Conservation (phyloP, 2,329 filamentous ascomycete species). For the Curvularia verruculosa region DNA sequence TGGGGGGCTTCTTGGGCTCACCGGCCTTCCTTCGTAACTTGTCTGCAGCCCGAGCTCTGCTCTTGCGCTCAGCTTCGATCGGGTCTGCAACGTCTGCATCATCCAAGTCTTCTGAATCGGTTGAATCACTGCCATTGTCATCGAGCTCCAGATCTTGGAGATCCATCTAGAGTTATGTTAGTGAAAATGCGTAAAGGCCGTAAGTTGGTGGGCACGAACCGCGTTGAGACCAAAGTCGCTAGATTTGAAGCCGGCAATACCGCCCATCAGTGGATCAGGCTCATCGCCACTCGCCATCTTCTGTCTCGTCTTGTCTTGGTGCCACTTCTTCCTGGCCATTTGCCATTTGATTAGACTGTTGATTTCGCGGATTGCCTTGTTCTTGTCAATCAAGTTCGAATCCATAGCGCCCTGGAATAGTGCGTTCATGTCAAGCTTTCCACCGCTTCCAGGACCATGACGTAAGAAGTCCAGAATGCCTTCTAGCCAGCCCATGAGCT, state of each 20-base stretch:
- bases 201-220: constrained; percentile 50
- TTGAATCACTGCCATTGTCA: constrained; percentile 63
- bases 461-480: constrained; percentile 92
- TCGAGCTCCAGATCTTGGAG: constrained; percentile 84
- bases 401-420: constrained; percentile 82
- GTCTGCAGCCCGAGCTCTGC: constrained; percentile 78
- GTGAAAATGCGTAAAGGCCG: neutral
- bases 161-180: constrained; percentile 61
- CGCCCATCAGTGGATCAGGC: constrained; percentile 48
- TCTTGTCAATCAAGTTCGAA: constrained; percentile 70
- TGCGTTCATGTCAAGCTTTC: constrained; percentile 91
- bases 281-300: constrained; percentile 86
- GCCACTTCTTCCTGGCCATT: constrained; percentile 95
- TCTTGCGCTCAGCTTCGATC: constrained; percentile 82
- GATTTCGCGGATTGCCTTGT: constrained; percentile 78
- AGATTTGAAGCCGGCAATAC: constrained; percentile 67
- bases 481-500: constrained; percentile 97
- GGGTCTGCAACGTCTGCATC: constrained; percentile 84
- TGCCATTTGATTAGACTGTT: constrained; percentile 91
- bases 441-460: constrained; percentile 76
- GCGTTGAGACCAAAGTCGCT: constrained; percentile 90
- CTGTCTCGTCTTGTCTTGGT: constrained; percentile 94
- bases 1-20: constrained; percentile 79
- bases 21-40: constrained; percentile 79
- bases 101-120: constrained; percentile 61